phyloP scores from a whole-genome alignment of 805 yeast genomes.

The Metschnikowia hibisci region DNA sequence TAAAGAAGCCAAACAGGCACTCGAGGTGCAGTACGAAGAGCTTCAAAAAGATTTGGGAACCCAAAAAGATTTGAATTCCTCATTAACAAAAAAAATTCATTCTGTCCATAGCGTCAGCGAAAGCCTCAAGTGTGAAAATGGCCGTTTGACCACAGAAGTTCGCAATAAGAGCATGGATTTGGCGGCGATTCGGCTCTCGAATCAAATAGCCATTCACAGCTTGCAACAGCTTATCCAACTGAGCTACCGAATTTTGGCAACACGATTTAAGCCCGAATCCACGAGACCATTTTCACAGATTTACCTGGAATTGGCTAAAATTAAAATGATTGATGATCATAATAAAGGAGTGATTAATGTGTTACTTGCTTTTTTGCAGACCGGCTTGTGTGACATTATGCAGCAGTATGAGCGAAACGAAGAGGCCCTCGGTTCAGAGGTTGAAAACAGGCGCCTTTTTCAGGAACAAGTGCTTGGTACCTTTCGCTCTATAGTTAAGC shows the following conservation, averaged over 20 bases:
- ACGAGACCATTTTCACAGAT: slow-evolving; percentile 11
- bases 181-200: slow-evolving; percentile 8
- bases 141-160: background rate
- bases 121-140: background rate
- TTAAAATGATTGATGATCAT: slow-evolving; percentile 3
- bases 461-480: slow-evolving; percentile 15
- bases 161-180: slow-evolving; percentile 2
- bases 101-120: background rate
- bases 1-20: background rate
- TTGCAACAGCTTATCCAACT: slow-evolving; percentile 9
- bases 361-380: slow-evolving; percentile 11
- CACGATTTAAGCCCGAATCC: slow-evolving; percentile 12
- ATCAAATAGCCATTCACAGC: slow-evolving; percentile 8
- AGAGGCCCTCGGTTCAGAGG: slow-evolving; percentile 10
- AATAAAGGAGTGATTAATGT: slow-evolving; percentile 5
- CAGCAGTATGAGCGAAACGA: slow-evolving; percentile 11
- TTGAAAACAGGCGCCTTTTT: slow-evolving; percentile 12
- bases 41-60: background rate
- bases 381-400: slow-evolving; percentile 9
- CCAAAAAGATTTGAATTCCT: background rate
- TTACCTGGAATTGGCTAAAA: slow-evolving; percentile 7
- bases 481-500: slow-evolving; percentile 9
- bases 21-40: background rate
- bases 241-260: slow-evolving; percentile 11
- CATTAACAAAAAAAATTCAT: background rate